These are phyloP conservation scores for Fraxinus angustifolia DNA, from an alignment of 305 asterid genomes.

Conservation along the genomic window DNA sequence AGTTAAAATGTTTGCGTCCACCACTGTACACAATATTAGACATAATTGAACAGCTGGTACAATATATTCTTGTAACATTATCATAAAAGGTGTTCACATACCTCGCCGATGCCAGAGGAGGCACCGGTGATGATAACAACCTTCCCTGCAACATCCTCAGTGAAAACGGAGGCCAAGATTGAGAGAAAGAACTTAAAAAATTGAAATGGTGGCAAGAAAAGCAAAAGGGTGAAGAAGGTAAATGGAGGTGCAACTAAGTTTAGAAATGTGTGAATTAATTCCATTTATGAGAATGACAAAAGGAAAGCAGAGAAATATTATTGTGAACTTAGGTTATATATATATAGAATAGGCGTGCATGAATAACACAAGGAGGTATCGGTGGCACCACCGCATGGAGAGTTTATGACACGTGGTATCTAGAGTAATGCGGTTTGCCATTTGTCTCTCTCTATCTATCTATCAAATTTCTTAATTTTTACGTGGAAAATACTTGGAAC, in stretches of 20 bases:
- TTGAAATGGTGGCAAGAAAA: constrained; percentile 62
- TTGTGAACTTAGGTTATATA: not conserved
- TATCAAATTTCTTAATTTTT: not conserved
- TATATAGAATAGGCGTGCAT: not conserved
- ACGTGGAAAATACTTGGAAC: not conserved
- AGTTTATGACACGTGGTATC: constrained; percentile 29
- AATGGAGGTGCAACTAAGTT: constrained; percentile 63
- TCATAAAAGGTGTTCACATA: constrained; percentile 10
- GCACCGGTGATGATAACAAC: constrained; percentile 83
- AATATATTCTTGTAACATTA: not conserved
- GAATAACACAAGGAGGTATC: not conserved
- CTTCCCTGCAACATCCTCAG: constrained; percentile 69
- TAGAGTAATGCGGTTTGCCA: constrained; percentile 3
- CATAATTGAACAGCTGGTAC: not conserved
- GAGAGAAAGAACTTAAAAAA: constrained; percentile 54
- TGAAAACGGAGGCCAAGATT: constrained; percentile 43
- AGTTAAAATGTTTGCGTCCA: no score
- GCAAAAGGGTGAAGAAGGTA: constrained; percentile 58
- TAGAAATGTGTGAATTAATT: constrained; percentile 56
- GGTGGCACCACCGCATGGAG: constrained; percentile 52
- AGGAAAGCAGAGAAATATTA: not conserved
- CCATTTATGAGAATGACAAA: constrained; percentile 22
- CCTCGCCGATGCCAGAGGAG: constrained; percentile 93
- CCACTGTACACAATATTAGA: not conserved
- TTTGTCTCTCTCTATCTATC: not conserved